Base-by-base conservation (phyloP, 495 filamentous ascomycete genomes). In the Staphylotrichum tortipilum region DNA sequence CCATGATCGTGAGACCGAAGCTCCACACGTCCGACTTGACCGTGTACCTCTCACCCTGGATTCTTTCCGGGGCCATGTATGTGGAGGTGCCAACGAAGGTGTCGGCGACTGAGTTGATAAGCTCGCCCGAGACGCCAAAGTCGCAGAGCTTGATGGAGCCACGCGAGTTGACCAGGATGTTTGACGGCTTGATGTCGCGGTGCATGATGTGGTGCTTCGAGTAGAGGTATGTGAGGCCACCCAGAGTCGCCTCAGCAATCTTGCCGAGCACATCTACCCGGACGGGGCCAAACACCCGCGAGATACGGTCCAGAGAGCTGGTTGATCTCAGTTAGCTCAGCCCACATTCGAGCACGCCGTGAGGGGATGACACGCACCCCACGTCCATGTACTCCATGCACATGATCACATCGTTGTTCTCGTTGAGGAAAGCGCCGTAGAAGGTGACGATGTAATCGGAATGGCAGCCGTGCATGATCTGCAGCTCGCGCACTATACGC, bases 331-430 rank as follows among this genome's bases (percentile, higher is more conserved):
- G 57, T 81, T 58, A 81, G 77, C 35, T 22, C 3, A 21, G 30
- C 18, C 18, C 15, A 19, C 36, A 3, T n/a, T n/a, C 15, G 46
- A 34, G 4, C 18, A 10, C 17, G 31, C 7, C 8, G 9, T 24
- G 5, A 11, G 0, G 28, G n/a, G 38, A 43, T 33, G 34, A 12
- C 15, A 69, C 82, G 65, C 78, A 98, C 92, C 94, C 94, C 68
- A 89, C 88, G 73, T 98, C 92, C 89, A 95, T 95, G 61, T 98
- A 96, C 65, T 98, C 92, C 92, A 98, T 98, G 65, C 92, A 98
- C 85, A 98, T 85, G 52, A 96, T 89, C 52, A 98, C 94, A 70
- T 97, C 92, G 54, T 92, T 86, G 38, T 84, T 85, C 57, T 95
- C 88, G 58, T 95, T 95, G 50, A 96, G 78, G 68, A 97, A 97